Conservation (phyloP, 805 yeast species). For the Kuraishia floccosa region DNA sequence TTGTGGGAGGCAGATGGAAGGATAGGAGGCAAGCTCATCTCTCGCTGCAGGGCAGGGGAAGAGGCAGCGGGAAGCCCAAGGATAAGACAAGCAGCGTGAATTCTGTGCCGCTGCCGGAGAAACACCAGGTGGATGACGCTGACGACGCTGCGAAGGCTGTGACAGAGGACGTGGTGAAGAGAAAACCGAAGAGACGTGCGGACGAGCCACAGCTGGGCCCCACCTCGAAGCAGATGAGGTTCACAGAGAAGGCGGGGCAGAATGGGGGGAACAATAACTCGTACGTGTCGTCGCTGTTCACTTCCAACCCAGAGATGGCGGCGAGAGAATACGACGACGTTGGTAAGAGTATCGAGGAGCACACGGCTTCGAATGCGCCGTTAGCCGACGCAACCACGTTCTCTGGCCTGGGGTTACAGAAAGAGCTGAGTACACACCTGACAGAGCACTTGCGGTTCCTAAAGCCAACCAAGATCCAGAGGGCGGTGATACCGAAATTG, state of each 20-base stretch:
- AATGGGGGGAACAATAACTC: slow-evolving; percentile 47
- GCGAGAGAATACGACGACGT: slow-evolving; percentile 21
- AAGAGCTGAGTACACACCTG: slow-evolving; percentile 39
- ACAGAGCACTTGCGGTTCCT: slow-evolving; percentile 40
- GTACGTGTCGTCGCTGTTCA: slow-evolving; percentile 78
- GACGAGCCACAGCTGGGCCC: neutral
- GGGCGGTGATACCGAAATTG: slow-evolving; percentile 61
- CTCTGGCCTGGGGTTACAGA: slow-evolving; percentile 57
- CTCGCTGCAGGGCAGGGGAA: slow-evolving; percentile 31
- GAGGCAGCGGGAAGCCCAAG: no score
- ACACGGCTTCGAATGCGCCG: slow-evolving; percentile 81
- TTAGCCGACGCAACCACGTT: slow-evolving; percentile 59
- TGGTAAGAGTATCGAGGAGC: slow-evolving; percentile 15
- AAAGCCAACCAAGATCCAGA: slow-evolving; percentile 82
- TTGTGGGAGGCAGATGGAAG: slow-evolving; percentile 73
- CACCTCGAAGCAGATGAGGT: slow-evolving; percentile 21
- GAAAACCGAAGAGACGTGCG: neutral
- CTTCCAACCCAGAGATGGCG: slow-evolving; percentile 48
- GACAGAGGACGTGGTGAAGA: neutral
- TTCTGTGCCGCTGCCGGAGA: slow-evolving; percentile 5
- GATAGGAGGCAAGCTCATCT: slow-evolving; percentile 60
- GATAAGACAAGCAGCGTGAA: slow-evolving; percentile 7
- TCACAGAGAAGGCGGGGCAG: slow-evolving; percentile 37
- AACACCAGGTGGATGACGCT: slow-evolving; percentile 2
- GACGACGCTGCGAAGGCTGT: slow-evolving; percentile 1